Evolutionary conservation across 176 grass and related monocot genomes (phyloP).

Genomic region (Otatea glauca): DNA sequence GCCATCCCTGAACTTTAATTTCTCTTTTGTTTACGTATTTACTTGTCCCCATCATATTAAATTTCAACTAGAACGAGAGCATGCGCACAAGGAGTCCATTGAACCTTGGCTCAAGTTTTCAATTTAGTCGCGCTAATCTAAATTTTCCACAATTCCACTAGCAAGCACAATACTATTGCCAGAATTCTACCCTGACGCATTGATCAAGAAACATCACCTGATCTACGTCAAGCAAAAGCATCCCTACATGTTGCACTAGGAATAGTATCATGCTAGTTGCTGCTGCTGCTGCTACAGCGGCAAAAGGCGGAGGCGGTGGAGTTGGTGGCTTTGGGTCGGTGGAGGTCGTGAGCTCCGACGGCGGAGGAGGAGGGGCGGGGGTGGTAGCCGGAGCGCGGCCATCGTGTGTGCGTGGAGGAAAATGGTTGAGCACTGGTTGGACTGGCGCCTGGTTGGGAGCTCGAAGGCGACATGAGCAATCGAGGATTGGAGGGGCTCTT

Average conservation of each 20-base stretch:
- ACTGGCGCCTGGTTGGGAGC: neutral
- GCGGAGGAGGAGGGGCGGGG: neutral
- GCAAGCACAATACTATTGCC: neutral
- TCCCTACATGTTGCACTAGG: neutral
- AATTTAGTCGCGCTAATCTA: neutral
- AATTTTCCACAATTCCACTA: constrained; percentile 10
- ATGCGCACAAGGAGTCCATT: neutral
- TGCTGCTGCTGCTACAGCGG: neutral
- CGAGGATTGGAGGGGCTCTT: neutral
- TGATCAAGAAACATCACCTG: neutral
- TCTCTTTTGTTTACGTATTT: neutral
- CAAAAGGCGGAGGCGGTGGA: neutral
- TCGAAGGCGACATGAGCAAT: neutral
- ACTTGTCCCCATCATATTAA: neutral
- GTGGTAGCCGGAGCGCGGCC: neutral
- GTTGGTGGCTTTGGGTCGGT: neutral
- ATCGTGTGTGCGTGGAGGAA: constrained; percentile 23
- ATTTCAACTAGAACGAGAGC: constrained; percentile 3
- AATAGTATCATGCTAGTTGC: neutral
- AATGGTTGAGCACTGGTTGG: neutral
- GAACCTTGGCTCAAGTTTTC: neutral
- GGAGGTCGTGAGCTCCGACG: neutral
- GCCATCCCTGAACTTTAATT: neutral
- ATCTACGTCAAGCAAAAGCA: constrained; percentile 13
- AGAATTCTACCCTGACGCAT: constrained; percentile 14